Percentiles rank a stretch among this genome's conserved stretches.
Conservation (phyloP, 2,329 filamentous ascomycete species). For the Colletotrichum ledebouriae region DNA sequence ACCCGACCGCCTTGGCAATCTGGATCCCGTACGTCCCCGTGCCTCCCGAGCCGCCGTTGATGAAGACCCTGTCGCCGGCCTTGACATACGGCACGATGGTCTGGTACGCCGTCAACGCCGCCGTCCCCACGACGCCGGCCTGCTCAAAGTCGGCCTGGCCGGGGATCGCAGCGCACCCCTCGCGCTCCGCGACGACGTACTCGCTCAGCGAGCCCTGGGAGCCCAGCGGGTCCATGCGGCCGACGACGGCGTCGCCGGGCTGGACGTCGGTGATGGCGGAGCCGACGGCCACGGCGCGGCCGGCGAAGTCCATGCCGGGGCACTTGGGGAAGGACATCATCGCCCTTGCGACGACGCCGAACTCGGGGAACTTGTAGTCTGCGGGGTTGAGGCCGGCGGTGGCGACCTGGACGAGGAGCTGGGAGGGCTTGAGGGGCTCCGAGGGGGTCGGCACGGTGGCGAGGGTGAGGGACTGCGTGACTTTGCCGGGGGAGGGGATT, state of each 20-base stretch:
- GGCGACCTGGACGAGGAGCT: slow-evolving; percentile 59
- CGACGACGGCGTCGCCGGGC: slow-evolving; percentile 60
- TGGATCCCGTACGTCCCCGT: slow-evolving; percentile 73
- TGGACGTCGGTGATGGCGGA: slow-evolving; percentile 47
- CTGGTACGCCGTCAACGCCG: slow-evolving; percentile 64
- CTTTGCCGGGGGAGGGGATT: slow-evolving; percentile 44
- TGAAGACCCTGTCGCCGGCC: slow-evolving; percentile 69
- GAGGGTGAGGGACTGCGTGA: slow-evolving; percentile 51
- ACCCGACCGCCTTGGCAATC: slow-evolving; percentile 73
- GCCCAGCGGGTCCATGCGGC: slow-evolving; percentile 48
- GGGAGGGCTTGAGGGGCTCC: slow-evolving; percentile 46
- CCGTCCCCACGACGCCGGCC: slow-evolving; percentile 59
- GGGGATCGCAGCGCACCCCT: slow-evolving; percentile 55
- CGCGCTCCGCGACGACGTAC: slow-evolving; percentile 53
- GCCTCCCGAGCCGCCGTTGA: slow-evolving; percentile 76
- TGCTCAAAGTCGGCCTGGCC: slow-evolving; percentile 53
- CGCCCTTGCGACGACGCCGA: slow-evolving; percentile 54
- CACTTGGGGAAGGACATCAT: slow-evolving; percentile 56
- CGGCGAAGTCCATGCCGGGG: slow-evolving; percentile 65
- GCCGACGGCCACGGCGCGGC: slow-evolving; percentile 56
- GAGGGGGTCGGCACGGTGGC: slow-evolving; percentile 46
- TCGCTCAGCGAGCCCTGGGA: slow-evolving; percentile 59
- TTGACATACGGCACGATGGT: slow-evolving; percentile 61
- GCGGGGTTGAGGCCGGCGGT: slow-evolving; percentile 62
- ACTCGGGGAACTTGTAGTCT: slow-evolving; percentile 63